Conservation (phyloP, 345 rosid genomes). For the Aquilaria sinensis region DNA sequence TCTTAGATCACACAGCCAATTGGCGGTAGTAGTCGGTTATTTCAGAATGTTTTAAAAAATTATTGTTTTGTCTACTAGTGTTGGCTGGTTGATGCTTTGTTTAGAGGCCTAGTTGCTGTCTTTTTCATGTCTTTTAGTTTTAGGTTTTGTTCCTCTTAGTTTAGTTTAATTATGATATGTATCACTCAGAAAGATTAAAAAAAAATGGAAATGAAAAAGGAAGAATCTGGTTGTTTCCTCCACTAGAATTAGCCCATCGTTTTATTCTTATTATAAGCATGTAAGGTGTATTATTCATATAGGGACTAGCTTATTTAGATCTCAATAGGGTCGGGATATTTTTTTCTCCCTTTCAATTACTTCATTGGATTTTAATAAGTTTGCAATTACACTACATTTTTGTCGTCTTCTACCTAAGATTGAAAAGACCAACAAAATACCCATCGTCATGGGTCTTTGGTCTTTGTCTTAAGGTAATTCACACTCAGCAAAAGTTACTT, state of each 20-base stretch:
- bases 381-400: too few species aligned
- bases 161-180: not conserved
- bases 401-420: too few species aligned
- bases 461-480: too few species aligned
- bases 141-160: not conserved
- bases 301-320: too few species aligned
- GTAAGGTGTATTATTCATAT: too few species aligned
- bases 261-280: not conserved
- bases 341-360: not conserved
- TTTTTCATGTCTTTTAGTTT: slow-evolving; percentile 1
- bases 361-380: not conserved
- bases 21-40: not conserved
- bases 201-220: not conserved
- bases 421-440: too few species aligned
- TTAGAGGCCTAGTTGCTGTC: not conserved
- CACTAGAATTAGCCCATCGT: slow-evolving; percentile 5
- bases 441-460: too few species aligned
- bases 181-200: not conserved
- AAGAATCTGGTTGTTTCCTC: not conserved
- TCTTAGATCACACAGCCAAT: not conserved
- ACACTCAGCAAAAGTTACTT: too few species aligned
- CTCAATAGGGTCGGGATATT: too few species aligned
- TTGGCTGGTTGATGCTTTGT: not conserved
- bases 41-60: too few species aligned
- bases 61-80: not conserved